Base-by-base conservation (phyloP, 116 monocot genomes). In the Iris pallida region DNA sequence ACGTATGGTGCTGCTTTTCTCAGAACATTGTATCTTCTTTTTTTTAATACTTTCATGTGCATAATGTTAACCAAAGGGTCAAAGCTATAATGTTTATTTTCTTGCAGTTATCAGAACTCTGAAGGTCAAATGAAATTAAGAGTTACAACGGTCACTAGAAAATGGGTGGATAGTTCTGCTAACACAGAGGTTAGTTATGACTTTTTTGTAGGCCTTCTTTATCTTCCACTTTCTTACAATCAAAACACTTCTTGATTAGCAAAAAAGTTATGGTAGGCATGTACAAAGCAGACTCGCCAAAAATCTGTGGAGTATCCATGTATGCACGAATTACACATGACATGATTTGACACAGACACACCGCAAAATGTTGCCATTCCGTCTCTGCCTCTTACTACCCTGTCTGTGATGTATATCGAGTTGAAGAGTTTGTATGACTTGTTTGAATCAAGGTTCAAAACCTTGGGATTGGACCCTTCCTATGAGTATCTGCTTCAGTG, bases 101-200 rank as follows among this genome's bases (percentile, higher is more conserved):
- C 53, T 53, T 86, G 59, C 76, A 99, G 99, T 73, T 99, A 93
- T 80, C 93, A 90, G 70, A 83, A 84, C 57, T 73, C 88, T 41
- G 90, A 90, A 62, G 99, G 99, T 78, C 84, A 99, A 67, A 88
- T 84, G 82, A 88, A 80, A 70, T 57, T 93, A 47, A 76, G 99
- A 43, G 88, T 93, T 76, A 86, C 90, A 59, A 99, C 99, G 8
- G 59, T 99, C 14, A 78, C 79, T 51, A 79, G 93, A 75, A 90
- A 67, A 78, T 99, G 99, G 99, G 82, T 90, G 14, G 93, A 99
- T 72, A 73, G 75, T 59, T 61, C 86, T 55, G 59, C 81, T 64
- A 88, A 73, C 55, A 82, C 80, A 42, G 93, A 90, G 88, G 98
- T 98, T 65, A 58, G 85, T 72, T 74, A 12, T 57, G 7, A 52